Evolutionary conservation across 129 eudicot genomes (phyloP), one percentile per base, ranked within the genome.

Genomic region (Flaveria ramosissima): DNA sequence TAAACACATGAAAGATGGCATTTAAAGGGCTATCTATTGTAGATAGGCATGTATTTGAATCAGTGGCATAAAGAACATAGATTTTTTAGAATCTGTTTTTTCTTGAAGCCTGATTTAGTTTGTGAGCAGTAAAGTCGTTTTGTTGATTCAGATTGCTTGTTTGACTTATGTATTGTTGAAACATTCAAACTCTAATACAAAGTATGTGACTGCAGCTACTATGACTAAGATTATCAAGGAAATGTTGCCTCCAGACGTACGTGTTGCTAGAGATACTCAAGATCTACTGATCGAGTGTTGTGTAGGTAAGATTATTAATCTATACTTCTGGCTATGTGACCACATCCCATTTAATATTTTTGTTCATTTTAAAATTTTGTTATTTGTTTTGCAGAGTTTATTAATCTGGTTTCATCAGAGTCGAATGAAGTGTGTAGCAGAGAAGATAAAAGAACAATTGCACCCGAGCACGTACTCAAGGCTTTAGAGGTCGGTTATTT

Each of bases 211-310:
- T 79, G 81, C 95, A 90, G 98, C 98, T 10, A 91, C 98, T 41
- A 93, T 93, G 98, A 93, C 98, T 0, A 93, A 93, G 75, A 93
- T 93, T 24, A 93, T 93, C 51, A 93, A 93, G 84, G 97, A 93
- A 77, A 93, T 93, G 98, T 74, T 93, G 73, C 98, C 98, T 42
- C 96, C 97, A 26, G 97, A 93, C 81, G 98, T 93, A 19, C 98
- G 98, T 69, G 98, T 93, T 65, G 98, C 98, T 5, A 87, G 98
- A 83, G 97, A 93, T 81, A 82, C 98, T 70, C 98, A 93, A 82
- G 98, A 93, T 80, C 96, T 93, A 50, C 27, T 93, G 50, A 93
- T 93, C 65, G 97, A 93, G 62, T 93, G 98, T 43, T 93, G 98
- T 80, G 98, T 93, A 51, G 96, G 98, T 93, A 72, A 77, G 92